Evolutionary conservation across 441 rosid species (phyloP).

Genomic region (Erodium texanum): DNA sequence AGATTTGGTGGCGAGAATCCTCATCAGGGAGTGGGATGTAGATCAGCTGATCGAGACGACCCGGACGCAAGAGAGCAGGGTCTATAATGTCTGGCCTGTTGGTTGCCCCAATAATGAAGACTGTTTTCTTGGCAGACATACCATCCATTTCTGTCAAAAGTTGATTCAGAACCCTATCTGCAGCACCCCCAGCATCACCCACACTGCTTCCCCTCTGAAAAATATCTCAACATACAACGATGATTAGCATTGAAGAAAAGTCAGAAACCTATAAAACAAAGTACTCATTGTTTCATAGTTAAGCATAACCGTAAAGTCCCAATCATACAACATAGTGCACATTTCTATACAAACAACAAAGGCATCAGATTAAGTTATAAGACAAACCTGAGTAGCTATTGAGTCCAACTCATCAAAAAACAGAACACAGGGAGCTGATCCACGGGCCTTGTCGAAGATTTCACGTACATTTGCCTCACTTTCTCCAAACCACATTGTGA

Average conservation of each 20-base stretch:
- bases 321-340: too few species aligned
- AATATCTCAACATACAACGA: too few species aligned
- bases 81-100: conserved; percentile 19
- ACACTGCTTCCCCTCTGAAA: conserved; percentile 20
- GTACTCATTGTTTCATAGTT: too few species aligned
- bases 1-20: conserved; percentile 15
- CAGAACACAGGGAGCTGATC: conserved; percentile 18
- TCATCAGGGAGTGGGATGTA: conserved; percentile 21
- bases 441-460: conserved; percentile 18
- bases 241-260: too few species aligned
- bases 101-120: conserved; percentile 22
- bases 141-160: conserved; percentile 16
- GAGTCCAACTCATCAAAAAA: conserved; percentile 20
- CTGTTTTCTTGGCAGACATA: conserved; percentile 14
- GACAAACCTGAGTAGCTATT: conserved; percentile 17
- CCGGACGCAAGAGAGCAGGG: conserved; percentile 19
- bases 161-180: conserved; percentile 23
- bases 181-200: conserved; percentile 23
- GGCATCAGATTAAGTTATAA: too few species aligned
- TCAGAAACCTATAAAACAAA: too few species aligned
- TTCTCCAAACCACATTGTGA: conserved; percentile 20
- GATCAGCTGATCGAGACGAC: conserved; percentile 24
- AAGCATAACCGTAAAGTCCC: too few species aligned
- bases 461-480: conserved; percentile 21
- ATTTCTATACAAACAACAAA: too few species aligned